Percentiles rank a stretch among this genome's conserved stretches.
Conservation (phyloP, 148 eudicot genomes). For the Chenopodium berlandieri region DNA sequence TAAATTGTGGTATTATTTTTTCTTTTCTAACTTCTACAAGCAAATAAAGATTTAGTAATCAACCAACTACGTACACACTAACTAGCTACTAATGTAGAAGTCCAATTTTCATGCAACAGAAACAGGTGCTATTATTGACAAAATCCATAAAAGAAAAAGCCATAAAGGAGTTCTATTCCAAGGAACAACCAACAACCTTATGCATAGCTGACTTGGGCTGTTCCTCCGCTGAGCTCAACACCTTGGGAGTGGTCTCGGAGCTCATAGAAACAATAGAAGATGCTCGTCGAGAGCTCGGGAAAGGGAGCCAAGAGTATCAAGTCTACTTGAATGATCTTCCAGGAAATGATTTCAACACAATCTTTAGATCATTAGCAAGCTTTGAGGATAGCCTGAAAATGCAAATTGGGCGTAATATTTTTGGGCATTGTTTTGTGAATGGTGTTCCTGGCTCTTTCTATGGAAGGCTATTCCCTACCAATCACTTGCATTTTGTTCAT, state of each 20-base stretch:
- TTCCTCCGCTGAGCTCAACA: constrained; percentile 20
- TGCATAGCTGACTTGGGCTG: constrained; percentile 32
- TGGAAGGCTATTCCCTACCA: constrained; percentile 42
- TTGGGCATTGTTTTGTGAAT: constrained; percentile 34
- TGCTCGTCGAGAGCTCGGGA: background rate
- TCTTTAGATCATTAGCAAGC: constrained; percentile 25
- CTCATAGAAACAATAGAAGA: constrained; percentile 6
- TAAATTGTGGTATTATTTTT: too few species aligned
- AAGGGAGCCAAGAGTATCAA: constrained; percentile 19
- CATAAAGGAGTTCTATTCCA: constrained; percentile 5
- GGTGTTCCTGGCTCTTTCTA: constrained; percentile 55
- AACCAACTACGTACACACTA: too few species aligned
- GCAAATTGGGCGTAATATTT: constrained; percentile 8
- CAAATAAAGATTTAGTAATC: too few species aligned
- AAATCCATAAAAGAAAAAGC: constrained; percentile 22
- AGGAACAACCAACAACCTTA: constrained; percentile 9
- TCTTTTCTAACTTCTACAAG: too few species aligned
- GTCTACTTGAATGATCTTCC: constrained; percentile 50
- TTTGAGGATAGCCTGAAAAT: constrained; percentile 26
- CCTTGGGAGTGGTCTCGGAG: background rate
- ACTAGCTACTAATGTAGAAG: too few species aligned
- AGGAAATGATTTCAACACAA: constrained; percentile 48
- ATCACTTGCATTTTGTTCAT: constrained; percentile 44
- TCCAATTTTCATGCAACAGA: constrained; percentile 7
- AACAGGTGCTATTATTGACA: constrained; percentile 8